Evolutionary conservation across 2,329 filamentous ascomycete genomes (phyloP), one percentile per base, ranked within the genome.

Genomic region (Cladosporium oxysporum): DNA sequence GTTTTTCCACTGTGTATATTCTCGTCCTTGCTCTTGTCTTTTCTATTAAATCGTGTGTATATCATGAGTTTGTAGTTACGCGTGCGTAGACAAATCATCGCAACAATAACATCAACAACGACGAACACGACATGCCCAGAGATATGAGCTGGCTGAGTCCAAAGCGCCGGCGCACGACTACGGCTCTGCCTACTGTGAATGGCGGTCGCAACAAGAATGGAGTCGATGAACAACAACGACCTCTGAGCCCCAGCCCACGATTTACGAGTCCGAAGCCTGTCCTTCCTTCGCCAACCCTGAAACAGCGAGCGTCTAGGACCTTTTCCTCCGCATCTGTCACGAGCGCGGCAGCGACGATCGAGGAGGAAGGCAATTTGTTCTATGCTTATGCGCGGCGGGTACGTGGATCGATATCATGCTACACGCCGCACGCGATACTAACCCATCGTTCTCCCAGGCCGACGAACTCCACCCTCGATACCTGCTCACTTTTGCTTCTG

Each of bases 401-500:
- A 66, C 33, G 70, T 49, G 31, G 28, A 12, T 33, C 33, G 18
- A 23, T 2, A 6, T 21, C 18, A 47, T 16, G 18, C n/a, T 23
- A 7, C 14, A 28, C 29, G 0, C 5, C 29, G 21, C 28, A 12
- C 10, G 49, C 16, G n/a, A 26, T 29, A 28, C 49, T 57, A 58
- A 44, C 21, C 3, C 3, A 31, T 16, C 10, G 21, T 28, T 23
- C 31, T 11, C 26, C 18, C 58, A 73, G 72, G 69, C 66, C 61
- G 67, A 73, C 53, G 67, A 74, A 23, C 58, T 69, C n/a, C 62
- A 69, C 44, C 70, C 74, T n/a, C 71, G 75, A 55, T 76, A 73
- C 52, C 70, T 76, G 2, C 69, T 76, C 44, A 76, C 74, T 16
- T 76, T 76, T 58, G 73, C 73, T 47, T 71, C 71, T 12, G 72